Evolutionary conservation across 495 filamentous ascomycete genomes (phyloP), one percentile per base, ranked within the genome.

Genomic region (Penicillium ochrochloron): DNA sequence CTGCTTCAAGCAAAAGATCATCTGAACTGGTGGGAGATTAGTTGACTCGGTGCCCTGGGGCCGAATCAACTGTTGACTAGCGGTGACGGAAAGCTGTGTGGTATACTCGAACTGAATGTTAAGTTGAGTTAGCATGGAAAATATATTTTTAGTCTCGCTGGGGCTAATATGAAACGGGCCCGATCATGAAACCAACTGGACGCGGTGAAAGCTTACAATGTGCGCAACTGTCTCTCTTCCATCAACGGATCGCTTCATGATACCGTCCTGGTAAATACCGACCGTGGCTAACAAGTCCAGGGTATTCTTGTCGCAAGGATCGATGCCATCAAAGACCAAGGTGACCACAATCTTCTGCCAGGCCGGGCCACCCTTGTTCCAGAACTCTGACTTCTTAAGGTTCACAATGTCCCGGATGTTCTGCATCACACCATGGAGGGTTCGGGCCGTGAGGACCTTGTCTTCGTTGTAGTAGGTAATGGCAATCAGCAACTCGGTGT

Each of bases 401-500:
- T 96, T 97, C 71, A 97, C 94, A 75, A 99, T 97, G 70, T 99
- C 94, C 55, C 93, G 89, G 66, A 99, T 91, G 71, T 99, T 99
- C 75, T 96, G 92, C 95, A 99, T 99, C 37, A 97, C 93, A 75
- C 94, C 92, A 73, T 99, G 94, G 48, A 99, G 80, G 0, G 95
- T 99, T 68, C 95, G 89, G 27, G 95, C 85, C 2, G 94, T 94
- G 65, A 99, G 82, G 11, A 91, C 88, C 79, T 97, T 99, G 81
- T 99, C 95, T 83, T 99, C 95, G 78, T 98, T 98, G 83, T 98
- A 99, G 79, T 97, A 97, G 46, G 95, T 99, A 73, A 99, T 94
- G 66, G 95, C 95, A 71, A 99, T 97, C 58, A 97, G 82, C 39
- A 99, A 85, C 77, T 99, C 95, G 5, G 95, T 99, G 74, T 97